Evolutionary conservation across 148 eudicot genomes (phyloP), one percentile per base, ranked within the genome.

Genomic region (Rhododendron griersonianum): DNA sequence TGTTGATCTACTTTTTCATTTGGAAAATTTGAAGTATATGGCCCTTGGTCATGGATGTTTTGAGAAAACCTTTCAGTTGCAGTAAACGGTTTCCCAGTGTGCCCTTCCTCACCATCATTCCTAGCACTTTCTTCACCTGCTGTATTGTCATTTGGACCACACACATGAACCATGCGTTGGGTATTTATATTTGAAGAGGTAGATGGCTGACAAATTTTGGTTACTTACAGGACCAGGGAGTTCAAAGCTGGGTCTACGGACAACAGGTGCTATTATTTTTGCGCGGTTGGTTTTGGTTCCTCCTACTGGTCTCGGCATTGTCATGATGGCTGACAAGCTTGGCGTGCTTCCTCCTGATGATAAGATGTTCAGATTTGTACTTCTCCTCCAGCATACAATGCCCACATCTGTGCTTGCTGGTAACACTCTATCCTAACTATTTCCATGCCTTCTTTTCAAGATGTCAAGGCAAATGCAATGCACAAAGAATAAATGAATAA

Each of bases 331-430:
- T 81, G 99, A 97, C 93, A 94, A 91, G 83, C 89, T 97, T 61
- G 99, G 99, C 11, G 93, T 95, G 84, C 90, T 97, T 83, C 99
- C 99, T 2, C 90, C 98, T 25, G 95, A 87, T 88, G 98, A 97
- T 90, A 94, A 93, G 89, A 97, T 97, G 99, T 97, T 97, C 90
- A 93, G 93, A 87, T 97, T 97, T 85, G 96, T 97, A 82, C 96
- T 97, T 81, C 95, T 97, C 57, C 98, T 97, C 73, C 99, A 97
- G 89, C 92, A 97, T 89, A 88, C 98, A 8, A 97, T 97, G 99
- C 99, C 99, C 71, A 97, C 99, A 45, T 97, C 99, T 25, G 96
- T 97, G 85, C 98, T 97, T 89, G 91, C 98, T 88, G 99, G 99
- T 96, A 91, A 83, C 81, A 33, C 7, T 33, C 7, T 30, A 53